Percentiles rank a stretch among this genome's conserved stretches.
phyloP scores from a whole-genome alignment of 2,329 filamentous ascomycete genomes.

The Xylariaceae sp. region DNA sequence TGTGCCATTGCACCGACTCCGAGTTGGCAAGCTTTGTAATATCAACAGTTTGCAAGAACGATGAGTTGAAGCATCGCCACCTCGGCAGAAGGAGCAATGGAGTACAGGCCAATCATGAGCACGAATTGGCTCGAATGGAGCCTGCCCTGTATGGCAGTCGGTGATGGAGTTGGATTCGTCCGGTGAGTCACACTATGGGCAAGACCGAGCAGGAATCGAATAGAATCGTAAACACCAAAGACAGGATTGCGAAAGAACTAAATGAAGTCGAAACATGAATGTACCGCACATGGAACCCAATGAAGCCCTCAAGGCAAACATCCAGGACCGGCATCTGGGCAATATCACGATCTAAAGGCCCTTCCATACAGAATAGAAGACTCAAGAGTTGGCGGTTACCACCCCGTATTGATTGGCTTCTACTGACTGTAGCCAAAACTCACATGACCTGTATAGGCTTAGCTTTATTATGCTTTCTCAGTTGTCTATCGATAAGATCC shows the following conservation, averaged over 20 bases:
- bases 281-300: too few species aligned
- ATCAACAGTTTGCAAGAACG: too few species aligned
- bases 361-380: too few species aligned
- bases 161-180: conserved; percentile 9
- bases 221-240: too few species aligned
- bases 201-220: conserved; percentile 8
- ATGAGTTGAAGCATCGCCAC: not conserved
- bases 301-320: too few species aligned
- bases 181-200: conserved; percentile 21
- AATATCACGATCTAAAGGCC: too few species aligned
- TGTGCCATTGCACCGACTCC: not conserved
- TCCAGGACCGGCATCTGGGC: conserved; percentile 7
- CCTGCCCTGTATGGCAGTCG: conserved; percentile 5
- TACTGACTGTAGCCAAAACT: not conserved
- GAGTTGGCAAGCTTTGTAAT: too few species aligned
- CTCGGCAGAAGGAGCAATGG: not conserved
- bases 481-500: not conserved
- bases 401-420: not conserved
- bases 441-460: conserved; percentile 1
- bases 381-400: too few species aligned
- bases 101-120: conserved; percentile 22
- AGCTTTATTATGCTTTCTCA: conserved; percentile 3
- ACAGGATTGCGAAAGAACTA: too few species aligned
- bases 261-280: too few species aligned
- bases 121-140: conserved; percentile 15